Conservation (phyloP, 129 eudicot genomes). For the Arctium minus region DNA sequence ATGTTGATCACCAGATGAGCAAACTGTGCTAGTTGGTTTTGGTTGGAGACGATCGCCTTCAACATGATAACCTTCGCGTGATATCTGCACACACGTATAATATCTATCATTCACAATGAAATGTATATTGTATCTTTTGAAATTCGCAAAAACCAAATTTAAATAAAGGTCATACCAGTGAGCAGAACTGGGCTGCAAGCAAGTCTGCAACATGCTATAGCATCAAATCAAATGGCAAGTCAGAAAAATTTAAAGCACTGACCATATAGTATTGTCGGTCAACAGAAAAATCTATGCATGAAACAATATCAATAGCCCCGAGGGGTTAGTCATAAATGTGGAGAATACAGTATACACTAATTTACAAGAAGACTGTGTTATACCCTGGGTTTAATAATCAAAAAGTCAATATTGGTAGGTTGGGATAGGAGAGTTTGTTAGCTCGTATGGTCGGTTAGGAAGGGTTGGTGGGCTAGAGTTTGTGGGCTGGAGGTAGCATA, state of each 20-base stretch:
- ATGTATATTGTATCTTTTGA: neutral
- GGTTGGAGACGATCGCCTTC: slow-evolving; percentile 72
- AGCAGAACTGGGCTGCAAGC: slow-evolving; percentile 71
- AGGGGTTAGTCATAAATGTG: neutral
- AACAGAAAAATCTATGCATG: neutral
- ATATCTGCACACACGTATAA: slow-evolving; percentile 51
- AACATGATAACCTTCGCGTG: slow-evolving; percentile 65
- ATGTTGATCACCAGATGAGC: slow-evolving; percentile 38
- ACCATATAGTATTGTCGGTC: neutral
- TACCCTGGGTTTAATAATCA: too few relatives aligned
- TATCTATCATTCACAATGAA: neutral
- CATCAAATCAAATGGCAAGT: slow-evolving; percentile 17
- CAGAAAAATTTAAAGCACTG: slow-evolving; percentile 12
- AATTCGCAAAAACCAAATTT: neutral
- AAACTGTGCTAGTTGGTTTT: slow-evolving; percentile 47
- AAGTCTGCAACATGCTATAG: slow-evolving; percentile 87
- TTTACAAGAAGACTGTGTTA: too few relatives aligned
- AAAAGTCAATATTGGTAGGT: too few relatives aligned
- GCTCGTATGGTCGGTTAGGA: too few relatives aligned
- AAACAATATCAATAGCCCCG: neutral
- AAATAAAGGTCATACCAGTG: slow-evolving; percentile 48
- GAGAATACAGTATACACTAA: too few relatives aligned
- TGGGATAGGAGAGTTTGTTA: too few relatives aligned
- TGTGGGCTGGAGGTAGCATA: too few relatives aligned
- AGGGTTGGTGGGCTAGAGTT: too few relatives aligned